phyloP scores from a whole-genome alignment of 805 yeast genomes.

The Zygosaccharomyces gambellarensis region DNA sequence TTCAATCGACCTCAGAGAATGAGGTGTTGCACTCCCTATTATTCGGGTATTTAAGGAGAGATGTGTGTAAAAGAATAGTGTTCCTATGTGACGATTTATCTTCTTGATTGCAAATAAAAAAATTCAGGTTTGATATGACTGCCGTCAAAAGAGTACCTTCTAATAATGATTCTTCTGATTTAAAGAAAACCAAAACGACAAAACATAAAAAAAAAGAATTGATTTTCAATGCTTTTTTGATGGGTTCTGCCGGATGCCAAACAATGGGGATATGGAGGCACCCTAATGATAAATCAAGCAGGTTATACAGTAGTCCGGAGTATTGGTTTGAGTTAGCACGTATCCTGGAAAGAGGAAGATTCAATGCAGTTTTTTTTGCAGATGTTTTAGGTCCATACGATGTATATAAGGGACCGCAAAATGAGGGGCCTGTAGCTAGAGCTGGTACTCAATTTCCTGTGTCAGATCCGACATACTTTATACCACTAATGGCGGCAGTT shows the following conservation, averaged over 20 bases:
- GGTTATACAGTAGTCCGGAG: constrained; percentile 26
- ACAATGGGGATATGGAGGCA: constrained; percentile 19
- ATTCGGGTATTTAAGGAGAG: too few species aligned
- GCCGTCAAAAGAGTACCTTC: constrained; percentile 3
- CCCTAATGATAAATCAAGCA: constrained; percentile 8
- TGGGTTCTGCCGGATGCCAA: constrained; percentile 29
- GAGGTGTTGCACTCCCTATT: too few species aligned
- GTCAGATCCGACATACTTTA: constrained; percentile 38
- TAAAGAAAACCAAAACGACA: constrained; percentile 4
- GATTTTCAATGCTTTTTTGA: constrained; percentile 36
- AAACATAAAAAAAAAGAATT: constrained; percentile 20
- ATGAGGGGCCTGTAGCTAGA: constrained; percentile 36
- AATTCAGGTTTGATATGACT: neutral
- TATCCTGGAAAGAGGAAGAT: constrained; percentile 36
- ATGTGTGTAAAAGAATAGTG: too few species aligned
- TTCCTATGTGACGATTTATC: too few species aligned
- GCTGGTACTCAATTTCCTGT: constrained; percentile 36
- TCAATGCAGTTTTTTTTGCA: constrained; percentile 38
- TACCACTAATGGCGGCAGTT: constrained; percentile 41
- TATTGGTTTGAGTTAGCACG: constrained; percentile 39
- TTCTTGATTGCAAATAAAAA: too few species aligned
- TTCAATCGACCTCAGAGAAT: too few species aligned
- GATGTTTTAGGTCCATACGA: constrained; percentile 40
- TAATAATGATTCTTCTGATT: neutral
- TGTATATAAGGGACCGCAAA: constrained; percentile 39